A percentile compares a stretch with the other conserved stretches of the same genome.
Evolutionary conservation across 371 early-diverging fungal genomes (phyloP).

Genomic region (Apophysomyces elegans): DNA sequence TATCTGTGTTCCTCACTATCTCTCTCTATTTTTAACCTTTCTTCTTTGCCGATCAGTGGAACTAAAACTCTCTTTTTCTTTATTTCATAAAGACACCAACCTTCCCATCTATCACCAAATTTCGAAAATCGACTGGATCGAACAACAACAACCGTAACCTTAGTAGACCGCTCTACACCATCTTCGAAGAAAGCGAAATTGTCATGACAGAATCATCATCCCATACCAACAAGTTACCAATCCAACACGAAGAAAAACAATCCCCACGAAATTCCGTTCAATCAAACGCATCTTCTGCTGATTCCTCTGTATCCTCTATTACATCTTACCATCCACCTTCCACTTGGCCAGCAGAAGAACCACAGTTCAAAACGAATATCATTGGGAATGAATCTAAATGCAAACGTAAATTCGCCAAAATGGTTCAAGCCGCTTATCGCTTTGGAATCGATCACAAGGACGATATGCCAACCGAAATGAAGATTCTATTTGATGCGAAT

Average conservation of each 20-base stretch:
- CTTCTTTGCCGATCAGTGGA: neutral
- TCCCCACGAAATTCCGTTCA: conserved; percentile 3
- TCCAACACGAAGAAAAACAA: neutral
- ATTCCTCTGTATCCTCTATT: conserved; percentile 15
- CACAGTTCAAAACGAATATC: conserved; percentile 21
- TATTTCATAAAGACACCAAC: neutral
- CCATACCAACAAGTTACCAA: conserved; percentile 14
- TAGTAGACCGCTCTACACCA: conserved; percentile 32
- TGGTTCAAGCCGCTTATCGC: conserved; percentile 38
- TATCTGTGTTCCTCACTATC: neutral
- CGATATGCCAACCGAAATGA: conserved; percentile 29
- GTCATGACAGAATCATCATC: conserved; percentile 29
- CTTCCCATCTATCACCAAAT: neutral
- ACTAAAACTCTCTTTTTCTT: neutral
- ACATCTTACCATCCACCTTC: conserved; percentile 25
- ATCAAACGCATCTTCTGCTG: conserved; percentile 14
- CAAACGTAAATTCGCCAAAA: conserved; percentile 39
- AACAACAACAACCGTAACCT: conserved; percentile 24
- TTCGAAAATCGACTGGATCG: conserved; percentile 22
- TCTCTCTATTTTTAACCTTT: neutral
- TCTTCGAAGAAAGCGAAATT: conserved; percentile 47
- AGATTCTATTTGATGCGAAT: conserved; percentile 31
- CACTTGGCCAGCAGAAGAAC: conserved; percentile 24
- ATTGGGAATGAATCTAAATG: conserved; percentile 40
- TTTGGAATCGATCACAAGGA: conserved; percentile 28